Conservation (phyloP, 176 grass and related monocot genomes). For the Tillandsia leiboldiana region DNA sequence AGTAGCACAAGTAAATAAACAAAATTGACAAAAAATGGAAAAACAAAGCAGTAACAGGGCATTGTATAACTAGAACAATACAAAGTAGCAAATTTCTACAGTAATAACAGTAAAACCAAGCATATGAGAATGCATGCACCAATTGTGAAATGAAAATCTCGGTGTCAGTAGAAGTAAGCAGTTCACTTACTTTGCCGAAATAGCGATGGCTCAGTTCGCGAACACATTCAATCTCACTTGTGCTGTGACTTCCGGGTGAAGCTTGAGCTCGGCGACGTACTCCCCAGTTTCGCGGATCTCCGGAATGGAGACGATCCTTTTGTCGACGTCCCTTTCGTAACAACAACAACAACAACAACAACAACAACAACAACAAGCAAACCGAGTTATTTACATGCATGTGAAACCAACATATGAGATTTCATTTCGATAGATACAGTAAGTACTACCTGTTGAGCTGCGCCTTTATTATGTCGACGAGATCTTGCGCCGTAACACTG, state of each 20-base stretch:
- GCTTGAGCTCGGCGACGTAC: slow-evolving; percentile 73
- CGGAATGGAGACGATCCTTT: slow-evolving; percentile 54
- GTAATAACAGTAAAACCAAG: not conserved
- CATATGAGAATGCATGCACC: not conserved
- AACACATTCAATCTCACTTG: slow-evolving; percentile 61
- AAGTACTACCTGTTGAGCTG: slow-evolving; percentile 76
- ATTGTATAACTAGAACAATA: not conserved
- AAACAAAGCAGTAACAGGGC: too few relatives aligned
- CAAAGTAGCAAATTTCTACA: slow-evolving; percentile 25
- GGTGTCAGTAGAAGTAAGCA: not conserved
- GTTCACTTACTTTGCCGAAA: not conserved
- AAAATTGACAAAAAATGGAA: too few relatives aligned
- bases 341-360: slow-evolving; percentile 5
- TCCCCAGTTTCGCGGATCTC: slow-evolving; percentile 87
- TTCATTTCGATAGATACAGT: not conserved
- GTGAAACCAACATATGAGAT: too few relatives aligned
- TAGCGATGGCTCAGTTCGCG: slow-evolving; percentile 35
- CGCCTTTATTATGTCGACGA: slow-evolving; percentile 83
- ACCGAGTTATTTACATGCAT: not conserved
- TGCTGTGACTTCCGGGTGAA: slow-evolving; percentile 78
- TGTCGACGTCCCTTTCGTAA: slow-evolving; percentile 50
- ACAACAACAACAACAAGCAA: not conserved
- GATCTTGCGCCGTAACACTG: slow-evolving; percentile 87
- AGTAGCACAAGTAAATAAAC: too few relatives aligned
- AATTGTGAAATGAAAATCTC: not conserved